Evolutionary conservation across 768 basidiomycete species (phyloP).

Genomic region (Strobilomyces dryophilus): DNA sequence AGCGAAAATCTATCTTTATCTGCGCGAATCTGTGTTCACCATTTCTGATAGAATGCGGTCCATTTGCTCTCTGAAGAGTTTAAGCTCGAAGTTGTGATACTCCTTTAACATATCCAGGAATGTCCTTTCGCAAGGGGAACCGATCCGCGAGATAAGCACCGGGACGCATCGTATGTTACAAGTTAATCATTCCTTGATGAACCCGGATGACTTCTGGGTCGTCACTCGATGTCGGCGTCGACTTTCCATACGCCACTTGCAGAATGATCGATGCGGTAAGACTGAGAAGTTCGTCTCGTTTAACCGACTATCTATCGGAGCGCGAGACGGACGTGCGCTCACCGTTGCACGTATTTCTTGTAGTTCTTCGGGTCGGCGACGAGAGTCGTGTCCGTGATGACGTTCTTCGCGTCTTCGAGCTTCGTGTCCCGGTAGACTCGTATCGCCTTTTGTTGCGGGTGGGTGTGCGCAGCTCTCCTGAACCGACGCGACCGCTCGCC

Average conservation of each 20-base stretch:
- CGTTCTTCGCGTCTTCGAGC: constrained; percentile 28
- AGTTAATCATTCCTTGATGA: constrained; percentile 15
- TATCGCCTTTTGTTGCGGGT: constrained; percentile 46
- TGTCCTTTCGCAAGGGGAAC: constrained; percentile 33
- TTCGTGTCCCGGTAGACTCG: constrained; percentile 41
- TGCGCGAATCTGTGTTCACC: constrained; percentile 31
- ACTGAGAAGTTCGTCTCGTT: constrained; percentile 17
- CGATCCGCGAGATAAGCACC: constrained; percentile 34
- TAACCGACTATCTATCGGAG: no score
- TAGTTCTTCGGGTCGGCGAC: constrained; percentile 28
- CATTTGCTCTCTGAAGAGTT: constrained; percentile 47
- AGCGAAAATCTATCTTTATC: no score
- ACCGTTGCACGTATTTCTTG: constrained; percentile 48
- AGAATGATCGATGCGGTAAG: constrained; percentile 22
- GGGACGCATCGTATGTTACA: constrained; percentile 26
- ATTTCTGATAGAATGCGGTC: constrained; percentile 40
- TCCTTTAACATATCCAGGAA: constrained; percentile 57
- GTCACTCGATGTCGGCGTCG: constrained; percentile 17
- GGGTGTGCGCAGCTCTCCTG: constrained; percentile 47
- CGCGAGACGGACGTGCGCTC: no score
- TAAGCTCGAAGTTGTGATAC: constrained; percentile 48
- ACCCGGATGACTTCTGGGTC: constrained; percentile 21
- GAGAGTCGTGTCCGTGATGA: constrained; percentile 29
- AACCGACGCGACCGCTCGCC: constrained; percentile 55
- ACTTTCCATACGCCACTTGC: constrained; percentile 23